Conservation (phyloP, 257 asterid genomes). For the Scutellaria baicalensis region DNA sequence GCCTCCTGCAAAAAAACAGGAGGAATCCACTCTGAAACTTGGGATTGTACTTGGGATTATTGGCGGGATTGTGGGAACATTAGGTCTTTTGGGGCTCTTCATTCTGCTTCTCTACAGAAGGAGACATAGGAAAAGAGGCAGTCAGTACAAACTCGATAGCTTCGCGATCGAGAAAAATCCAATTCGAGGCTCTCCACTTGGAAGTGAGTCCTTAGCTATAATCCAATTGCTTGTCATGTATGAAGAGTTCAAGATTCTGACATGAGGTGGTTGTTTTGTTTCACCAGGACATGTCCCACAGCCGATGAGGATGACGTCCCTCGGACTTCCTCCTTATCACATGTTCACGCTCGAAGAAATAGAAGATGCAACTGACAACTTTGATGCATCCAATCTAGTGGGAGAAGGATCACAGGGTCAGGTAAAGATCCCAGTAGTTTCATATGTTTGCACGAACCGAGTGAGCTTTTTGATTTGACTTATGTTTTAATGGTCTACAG, state of each 20-base stretch:
- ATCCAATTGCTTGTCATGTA: neutral
- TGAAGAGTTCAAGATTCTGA: neutral
- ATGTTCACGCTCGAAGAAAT: constrained; percentile 88
- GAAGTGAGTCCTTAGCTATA: constrained; percentile 39
- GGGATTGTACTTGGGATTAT: constrained; percentile 73
- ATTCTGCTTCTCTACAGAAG: constrained; percentile 40
- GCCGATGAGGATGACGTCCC: constrained; percentile 72
- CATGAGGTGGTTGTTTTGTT: neutral
- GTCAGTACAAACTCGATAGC: constrained; percentile 38
- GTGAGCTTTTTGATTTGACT: neutral
- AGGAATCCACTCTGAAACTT: constrained; percentile 47
- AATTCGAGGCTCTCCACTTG: constrained; percentile 32
- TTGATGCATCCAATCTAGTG: constrained; percentile 73
- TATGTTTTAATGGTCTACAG: constrained; percentile 26
- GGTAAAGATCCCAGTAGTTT: constrained; percentile 33
- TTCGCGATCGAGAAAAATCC: constrained; percentile 53
- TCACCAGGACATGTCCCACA: constrained; percentile 51
- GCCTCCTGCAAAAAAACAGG: constrained; percentile 42
- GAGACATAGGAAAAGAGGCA: constrained; percentile 27
- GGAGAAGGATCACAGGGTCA: constrained; percentile 82
- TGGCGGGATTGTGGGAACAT: constrained; percentile 43
- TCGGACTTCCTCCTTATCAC: constrained; percentile 83
- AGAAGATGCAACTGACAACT: constrained; percentile 83
- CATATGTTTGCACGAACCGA: neutral
- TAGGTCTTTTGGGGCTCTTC: constrained; percentile 44